Conservation (phyloP, 805 yeast genomes). For the Wickerhamiella brachini region DNA sequence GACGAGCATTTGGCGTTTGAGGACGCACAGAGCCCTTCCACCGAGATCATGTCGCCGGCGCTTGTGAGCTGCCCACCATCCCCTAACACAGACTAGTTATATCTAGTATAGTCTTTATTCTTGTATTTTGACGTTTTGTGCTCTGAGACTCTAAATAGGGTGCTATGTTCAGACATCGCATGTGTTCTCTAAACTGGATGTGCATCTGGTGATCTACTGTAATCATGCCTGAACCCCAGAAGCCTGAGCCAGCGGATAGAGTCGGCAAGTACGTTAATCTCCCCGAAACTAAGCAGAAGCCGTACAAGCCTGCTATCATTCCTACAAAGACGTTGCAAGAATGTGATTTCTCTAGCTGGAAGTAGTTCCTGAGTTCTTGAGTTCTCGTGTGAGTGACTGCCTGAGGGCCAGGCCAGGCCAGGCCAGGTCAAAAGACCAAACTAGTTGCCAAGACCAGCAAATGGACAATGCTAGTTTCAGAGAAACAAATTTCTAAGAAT, state of each 20-base stretch:
- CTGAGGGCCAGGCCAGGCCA: too few relatives aligned
- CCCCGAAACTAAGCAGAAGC: background rate
- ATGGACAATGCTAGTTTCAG: too few relatives aligned
- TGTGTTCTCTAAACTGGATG: too few relatives aligned
- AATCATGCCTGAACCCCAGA: background rate
- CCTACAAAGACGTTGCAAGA: background rate
- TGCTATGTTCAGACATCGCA: too few relatives aligned
- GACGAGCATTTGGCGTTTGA: background rate
- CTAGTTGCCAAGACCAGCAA: too few relatives aligned
- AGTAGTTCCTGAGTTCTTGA: too few relatives aligned
- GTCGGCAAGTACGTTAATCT: background rate
- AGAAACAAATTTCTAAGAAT: too few relatives aligned
- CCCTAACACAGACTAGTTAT: slow-evolving; percentile 6
- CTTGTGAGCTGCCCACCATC: slow-evolving; percentile 19
- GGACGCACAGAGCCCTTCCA: background rate
- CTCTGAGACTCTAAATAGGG: too few relatives aligned
- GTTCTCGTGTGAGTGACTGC: too few relatives aligned
- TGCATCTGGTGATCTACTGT: too few relatives aligned
- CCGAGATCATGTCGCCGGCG: slow-evolving; percentile 11
- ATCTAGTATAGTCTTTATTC: background rate
- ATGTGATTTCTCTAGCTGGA: background rate
- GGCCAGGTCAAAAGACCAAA: too few relatives aligned
- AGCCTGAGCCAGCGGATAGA: too few relatives aligned
- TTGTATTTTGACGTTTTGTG: background rate
- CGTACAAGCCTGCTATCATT: background rate